Evolutionary conservation across 2,329 filamentous ascomycete species (phyloP), one percentile per base, ranked within the genome.

Genomic region (Pleoardoris graminearum): DNA sequence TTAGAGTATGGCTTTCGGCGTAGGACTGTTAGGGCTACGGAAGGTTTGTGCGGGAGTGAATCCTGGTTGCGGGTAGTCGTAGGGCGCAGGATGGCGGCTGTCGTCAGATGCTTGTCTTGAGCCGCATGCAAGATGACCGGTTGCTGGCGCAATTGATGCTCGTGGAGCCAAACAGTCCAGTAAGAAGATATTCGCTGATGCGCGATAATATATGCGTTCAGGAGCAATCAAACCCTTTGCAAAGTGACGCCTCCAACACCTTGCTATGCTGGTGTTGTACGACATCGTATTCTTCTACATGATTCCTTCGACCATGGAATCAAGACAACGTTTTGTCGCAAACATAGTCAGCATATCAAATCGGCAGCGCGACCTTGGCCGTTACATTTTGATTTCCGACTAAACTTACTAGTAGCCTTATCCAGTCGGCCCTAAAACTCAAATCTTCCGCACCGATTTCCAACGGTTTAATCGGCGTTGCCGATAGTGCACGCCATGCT

Each of bases 61-160:
- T 43, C 38, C 38, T 22, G 21, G 32, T 21, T 35, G n/a, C 35
- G 33, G 48, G 41, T 51, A 38, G 41, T 17, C 29, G 19, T 35
- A 41, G 17, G 36, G 10, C 29, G 46, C 35, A 41, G 36, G 21
- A 23, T 61, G 58, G 51, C 35, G 69, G 69, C 63, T 70, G 67
- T 68, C 67, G 68, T 73, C 62, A 72, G 68, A 73, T 64, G 61
- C 65, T 70, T 70, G 63, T 64, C 62, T 56, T 63, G 66, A 72
- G 69, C 67, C 66, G 57, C 69, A 69, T 61, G 58, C 58, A 64
- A 53, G 41, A 58, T 58, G 50, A 50, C 32, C 52, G 39, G 53
- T 49, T 49, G 42, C 49, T 51, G 49, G 44, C 44, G 42, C 29
- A 38, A 30, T 39, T 25, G 21, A 19, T 43, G 48, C 22, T 6